These are phyloP conservation scores for Komagataella kurtzmanii DNA, from an alignment of 805 yeast species.

Conservation along the genomic window DNA sequence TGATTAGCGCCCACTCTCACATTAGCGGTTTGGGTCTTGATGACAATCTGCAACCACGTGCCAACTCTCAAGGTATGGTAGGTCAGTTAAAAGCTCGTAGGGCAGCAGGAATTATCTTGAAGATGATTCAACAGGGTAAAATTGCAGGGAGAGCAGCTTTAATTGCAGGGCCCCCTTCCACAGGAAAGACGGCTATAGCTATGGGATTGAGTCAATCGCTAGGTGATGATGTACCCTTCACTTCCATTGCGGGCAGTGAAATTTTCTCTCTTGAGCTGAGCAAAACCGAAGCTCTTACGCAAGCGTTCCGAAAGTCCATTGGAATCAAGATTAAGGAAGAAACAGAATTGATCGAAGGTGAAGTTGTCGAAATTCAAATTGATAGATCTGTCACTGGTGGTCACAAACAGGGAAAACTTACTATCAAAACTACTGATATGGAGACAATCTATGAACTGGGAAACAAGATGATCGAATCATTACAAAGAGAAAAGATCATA, in stretches of 20 bases:
- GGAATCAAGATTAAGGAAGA: slow-evolving; percentile 95
- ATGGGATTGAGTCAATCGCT: slow-evolving; percentile 76
- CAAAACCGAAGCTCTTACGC: slow-evolving; percentile 93
- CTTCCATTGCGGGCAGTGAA: slow-evolving; percentile 91
- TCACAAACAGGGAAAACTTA: slow-evolving; percentile 94
- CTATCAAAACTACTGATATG: slow-evolving; percentile 96
- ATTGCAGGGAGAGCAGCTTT: slow-evolving; percentile 95
- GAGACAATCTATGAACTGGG: slow-evolving; percentile 96
- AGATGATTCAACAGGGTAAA: slow-evolving; percentile 86
- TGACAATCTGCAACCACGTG: slow-evolving; percentile 75
- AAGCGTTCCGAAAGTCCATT: slow-evolving; percentile 90
- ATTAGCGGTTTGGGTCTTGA: slow-evolving; percentile 95
- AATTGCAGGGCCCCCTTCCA: slow-evolving; percentile 96
- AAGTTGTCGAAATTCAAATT: slow-evolving; percentile 92
- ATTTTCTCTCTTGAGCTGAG: slow-evolving; percentile 83
- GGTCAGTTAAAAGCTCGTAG: slow-evolving; percentile 92
- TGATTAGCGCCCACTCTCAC: slow-evolving; percentile 97
- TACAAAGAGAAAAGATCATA: slow-evolving; percentile 86
- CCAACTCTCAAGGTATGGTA: slow-evolving; percentile 86
- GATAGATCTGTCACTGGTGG: slow-evolving; percentile 94
- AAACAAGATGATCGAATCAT: slow-evolving; percentile 85
- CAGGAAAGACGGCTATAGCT: slow-evolving; percentile 98
- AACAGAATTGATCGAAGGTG: slow-evolving; percentile 96
- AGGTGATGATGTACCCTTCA: slow-evolving; percentile 79
- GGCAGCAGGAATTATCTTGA: slow-evolving; percentile 90